A percentile compares a stretch with the other conserved stretches of the same genome.
Evolutionary conservation across 176 grass and related monocot genomes (phyloP).

Genomic region (Carex littledalei): DNA sequence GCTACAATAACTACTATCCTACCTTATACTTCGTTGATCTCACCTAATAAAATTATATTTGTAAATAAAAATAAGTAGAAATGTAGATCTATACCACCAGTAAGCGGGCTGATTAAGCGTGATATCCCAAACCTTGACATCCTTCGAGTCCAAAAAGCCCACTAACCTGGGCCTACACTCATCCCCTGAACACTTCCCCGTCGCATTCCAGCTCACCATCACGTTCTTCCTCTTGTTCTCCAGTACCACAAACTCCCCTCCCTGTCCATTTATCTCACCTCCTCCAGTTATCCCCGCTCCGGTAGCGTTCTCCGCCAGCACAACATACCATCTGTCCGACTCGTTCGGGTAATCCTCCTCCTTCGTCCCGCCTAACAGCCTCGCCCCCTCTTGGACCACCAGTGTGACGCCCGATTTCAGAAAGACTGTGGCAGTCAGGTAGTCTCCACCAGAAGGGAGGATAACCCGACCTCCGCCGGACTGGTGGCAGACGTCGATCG

Average conservation of each 20-base stretch:
- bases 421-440: constrained; percentile 76
- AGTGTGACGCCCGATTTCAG: constrained; percentile 66
- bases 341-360: constrained; percentile 68
- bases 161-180: constrained; percentile 83
- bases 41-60: not conserved
- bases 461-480: constrained; percentile 57
- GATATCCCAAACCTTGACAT: constrained; percentile 54
- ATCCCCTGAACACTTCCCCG: constrained; percentile 58
- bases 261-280: constrained; percentile 92
- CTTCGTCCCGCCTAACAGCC: constrained; percentile 66
- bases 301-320: constrained; percentile 75
- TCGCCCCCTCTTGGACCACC: constrained; percentile 55
- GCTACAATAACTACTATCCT: not conserved
- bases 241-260: constrained; percentile 56
- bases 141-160: constrained; percentile 78
- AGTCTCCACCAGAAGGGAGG: constrained; percentile 60
- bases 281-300: constrained; percentile 64
- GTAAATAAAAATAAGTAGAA: not conserved
- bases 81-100: constrained; percentile 52
- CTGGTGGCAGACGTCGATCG: constrained; percentile 49
- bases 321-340: constrained; percentile 63
- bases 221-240: constrained; percentile 70
- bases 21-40: not conserved
- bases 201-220: constrained; percentile 93
- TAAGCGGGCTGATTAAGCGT: constrained; percentile 74